Base-by-base conservation (phyloP, 2,329 filamentous ascomycete species). In the Lachnellula willkommii region DNA sequence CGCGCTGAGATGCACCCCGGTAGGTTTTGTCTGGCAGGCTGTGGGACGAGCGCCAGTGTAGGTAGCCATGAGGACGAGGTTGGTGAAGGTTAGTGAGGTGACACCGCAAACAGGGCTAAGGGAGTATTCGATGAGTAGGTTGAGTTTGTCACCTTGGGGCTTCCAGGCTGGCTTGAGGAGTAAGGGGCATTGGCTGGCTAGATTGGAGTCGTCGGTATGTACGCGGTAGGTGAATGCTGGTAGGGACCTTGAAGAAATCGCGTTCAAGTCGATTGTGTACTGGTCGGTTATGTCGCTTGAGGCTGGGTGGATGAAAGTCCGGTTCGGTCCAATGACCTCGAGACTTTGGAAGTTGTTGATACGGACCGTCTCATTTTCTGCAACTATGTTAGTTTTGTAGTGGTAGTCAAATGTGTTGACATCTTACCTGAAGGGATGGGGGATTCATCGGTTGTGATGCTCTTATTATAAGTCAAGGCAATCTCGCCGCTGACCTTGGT, bases 181-280 rank as follows among this genome's bases (percentile, higher is more conserved):
- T 12, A 89, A 72, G 0, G 87, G 86, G 9, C 80, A 80, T 63
- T 82, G 81, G 4, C 75, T 68, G 9, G 79, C 73, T 14, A 80
- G 69, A 55, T 77, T 78, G 37, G 73, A 68, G 17, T 82, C 77
- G 35, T 91, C 85, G 32, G 89, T 73, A 63, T 94, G 89, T 11
- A 96, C 78, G 66, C 92, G 89, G 72, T 97, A 99, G 57, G 94
- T 95, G 75, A 99, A 97, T 7, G 88, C 93, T 6, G 93, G 85
- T 0, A 87, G 81, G 1, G 89, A 45, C 86, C 65, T 86, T 84
- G 59, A 78, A 74, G 61, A 96, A 81, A 68, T 86, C 84, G 14
- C 84, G 78, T 6, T 50, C n/a, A 94, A 74, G 59, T 92, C 83
- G 35, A 99, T 75, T 0, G 77, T 82, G 73, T 95, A 99, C 68